phyloP scores from a whole-genome alignment of 2,329 filamentous ascomycete genomes.

The Diplodia mutila region DNA sequence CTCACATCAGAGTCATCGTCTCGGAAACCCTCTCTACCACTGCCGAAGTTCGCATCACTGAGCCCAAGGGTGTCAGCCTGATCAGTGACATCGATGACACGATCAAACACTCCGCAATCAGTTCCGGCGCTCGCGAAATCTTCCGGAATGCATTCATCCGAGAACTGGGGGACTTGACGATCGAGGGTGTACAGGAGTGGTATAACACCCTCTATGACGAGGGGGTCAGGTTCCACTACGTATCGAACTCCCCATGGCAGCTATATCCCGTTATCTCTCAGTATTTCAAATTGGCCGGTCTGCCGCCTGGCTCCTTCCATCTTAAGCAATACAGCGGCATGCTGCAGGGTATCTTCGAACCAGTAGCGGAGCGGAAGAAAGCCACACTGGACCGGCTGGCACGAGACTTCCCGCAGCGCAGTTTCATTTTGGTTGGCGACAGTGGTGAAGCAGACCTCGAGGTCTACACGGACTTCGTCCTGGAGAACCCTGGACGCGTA shows the following conservation, averaged over 20 bases:
- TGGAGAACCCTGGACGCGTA: slow-evolving; percentile 81
- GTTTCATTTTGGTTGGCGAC: slow-evolving; percentile 90
- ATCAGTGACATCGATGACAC: slow-evolving; percentile 99
- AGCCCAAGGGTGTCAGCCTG: slow-evolving; percentile 79
- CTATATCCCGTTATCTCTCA: slow-evolving; percentile 86
- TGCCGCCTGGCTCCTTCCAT: slow-evolving; percentile 89
- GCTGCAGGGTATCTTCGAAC: slow-evolving; percentile 97
- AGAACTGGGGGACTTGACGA: slow-evolving; percentile 76
- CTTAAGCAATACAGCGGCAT: slow-evolving; percentile 96
- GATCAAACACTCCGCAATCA: slow-evolving; percentile 92
- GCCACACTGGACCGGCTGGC: slow-evolving; percentile 83
- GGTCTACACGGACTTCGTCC: slow-evolving; percentile 91
- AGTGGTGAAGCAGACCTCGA: slow-evolving; percentile 97
- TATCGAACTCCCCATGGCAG: slow-evolving; percentile 99
- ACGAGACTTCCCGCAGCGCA: slow-evolving; percentile 84
- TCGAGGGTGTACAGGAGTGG: slow-evolving; percentile 90
- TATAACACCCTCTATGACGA: slow-evolving; percentile 76
- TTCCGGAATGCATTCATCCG: slow-evolving; percentile 95
- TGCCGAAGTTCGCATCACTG: slow-evolving; percentile 76
- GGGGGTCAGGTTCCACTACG: slow-evolving; percentile 91
- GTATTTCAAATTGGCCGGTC: slow-evolving; percentile 77
- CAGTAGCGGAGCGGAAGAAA: slow-evolving; percentile 92
- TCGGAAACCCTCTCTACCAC: slow-evolving; percentile 82
- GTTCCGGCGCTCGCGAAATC: slow-evolving; percentile 84
- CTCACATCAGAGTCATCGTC: slow-evolving; percentile 83